These are phyloP conservation scores for Massarina eburnea DNA, from an alignment of 2,329 filamentous ascomycete genomes.

Conservation along the genomic window DNA sequence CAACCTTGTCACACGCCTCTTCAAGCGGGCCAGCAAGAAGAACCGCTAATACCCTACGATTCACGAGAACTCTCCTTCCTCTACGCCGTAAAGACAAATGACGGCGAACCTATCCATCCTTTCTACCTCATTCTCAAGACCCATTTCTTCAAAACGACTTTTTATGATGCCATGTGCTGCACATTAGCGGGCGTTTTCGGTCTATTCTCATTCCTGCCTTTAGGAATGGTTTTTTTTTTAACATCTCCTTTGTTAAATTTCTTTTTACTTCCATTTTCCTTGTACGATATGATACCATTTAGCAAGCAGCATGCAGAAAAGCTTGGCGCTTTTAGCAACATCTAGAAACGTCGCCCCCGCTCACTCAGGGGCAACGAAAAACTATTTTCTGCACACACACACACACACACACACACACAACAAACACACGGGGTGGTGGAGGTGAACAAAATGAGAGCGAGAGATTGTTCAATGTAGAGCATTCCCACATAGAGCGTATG, in stretches of 20 bases:
- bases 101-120: neutral
- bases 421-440: too few species aligned
- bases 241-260: neutral
- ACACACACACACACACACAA: too few species aligned
- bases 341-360: too few species aligned
- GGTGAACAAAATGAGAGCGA: too few species aligned
- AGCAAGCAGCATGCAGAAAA: slow-evolving; percentile 23
- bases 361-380: too few species aligned
- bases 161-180: slow-evolving; percentile 6
- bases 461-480: too few species aligned
- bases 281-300: slow-evolving; percentile 24
- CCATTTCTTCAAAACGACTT: slow-evolving; percentile 1
- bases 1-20: slow-evolving; percentile 38
- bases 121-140: slow-evolving; percentile 1
- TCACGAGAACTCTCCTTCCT: slow-evolving; percentile 1
- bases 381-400: too few species aligned
- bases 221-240: neutral
- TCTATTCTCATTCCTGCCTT: neutral
- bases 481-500: neutral
- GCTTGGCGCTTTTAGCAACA: neutral
- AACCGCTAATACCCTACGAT: slow-evolving; percentile 15
- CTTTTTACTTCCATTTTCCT: slow-evolving; percentile 1
- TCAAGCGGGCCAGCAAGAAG: slow-evolving; percentile 42
- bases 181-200: slow-evolving; percentile 5
- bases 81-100: slow-evolving; percentile 2